These are phyloP conservation scores for Venturia oleaginea DNA, from an alignment of 2,329 filamentous ascomycete genomes.

Conservation along the genomic window DNA sequence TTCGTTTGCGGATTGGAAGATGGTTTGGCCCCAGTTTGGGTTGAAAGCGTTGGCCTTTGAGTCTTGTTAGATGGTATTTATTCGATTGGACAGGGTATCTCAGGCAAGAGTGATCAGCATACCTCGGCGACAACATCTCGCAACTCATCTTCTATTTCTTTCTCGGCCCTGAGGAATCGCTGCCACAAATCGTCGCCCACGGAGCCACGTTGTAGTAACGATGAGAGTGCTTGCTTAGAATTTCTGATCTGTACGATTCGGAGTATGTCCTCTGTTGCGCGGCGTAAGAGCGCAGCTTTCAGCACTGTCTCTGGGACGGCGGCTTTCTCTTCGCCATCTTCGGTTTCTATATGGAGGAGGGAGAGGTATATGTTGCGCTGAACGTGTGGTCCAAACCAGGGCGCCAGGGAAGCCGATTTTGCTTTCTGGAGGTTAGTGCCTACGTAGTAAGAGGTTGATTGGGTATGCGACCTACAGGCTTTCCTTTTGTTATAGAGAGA, in stretches of 20 bases:
- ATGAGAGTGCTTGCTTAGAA: slow-evolving; percentile 78
- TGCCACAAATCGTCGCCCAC: slow-evolving; percentile 96
- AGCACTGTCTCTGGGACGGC: slow-evolving; percentile 74
- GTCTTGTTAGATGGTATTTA: not conserved
- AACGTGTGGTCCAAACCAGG: slow-evolving; percentile 88
- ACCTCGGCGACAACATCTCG: slow-evolving; percentile 91
- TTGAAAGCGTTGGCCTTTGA: slow-evolving; percentile 78
- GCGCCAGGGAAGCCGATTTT: slow-evolving; percentile 74
- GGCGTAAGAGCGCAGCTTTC: slow-evolving; percentile 77
- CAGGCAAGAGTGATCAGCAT: slow-evolving; percentile 13
- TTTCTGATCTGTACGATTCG: slow-evolving; percentile 81
- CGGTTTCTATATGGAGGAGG: slow-evolving; percentile 68
- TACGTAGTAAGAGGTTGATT: slow-evolving; percentile 18
- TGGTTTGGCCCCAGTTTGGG: slow-evolving; percentile 82
- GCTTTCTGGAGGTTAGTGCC: slow-evolving; percentile 18
- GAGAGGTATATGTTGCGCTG: slow-evolving; percentile 93
- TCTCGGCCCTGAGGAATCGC: slow-evolving; percentile 82
- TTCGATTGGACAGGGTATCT: too few relatives aligned
- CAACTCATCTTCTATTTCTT: slow-evolving; percentile 94
- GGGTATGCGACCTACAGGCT: slow-evolving; percentile 33
- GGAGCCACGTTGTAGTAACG: slow-evolving; percentile 77
- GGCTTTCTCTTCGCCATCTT: slow-evolving; percentile 56
- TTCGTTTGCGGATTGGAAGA: slow-evolving; percentile 97
- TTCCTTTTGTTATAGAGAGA: slow-evolving; percentile 89
- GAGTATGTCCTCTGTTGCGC: slow-evolving; percentile 87